Conservation (phyloP, 176 grass and related monocot species). For the Triticum turgidum region DNA sequence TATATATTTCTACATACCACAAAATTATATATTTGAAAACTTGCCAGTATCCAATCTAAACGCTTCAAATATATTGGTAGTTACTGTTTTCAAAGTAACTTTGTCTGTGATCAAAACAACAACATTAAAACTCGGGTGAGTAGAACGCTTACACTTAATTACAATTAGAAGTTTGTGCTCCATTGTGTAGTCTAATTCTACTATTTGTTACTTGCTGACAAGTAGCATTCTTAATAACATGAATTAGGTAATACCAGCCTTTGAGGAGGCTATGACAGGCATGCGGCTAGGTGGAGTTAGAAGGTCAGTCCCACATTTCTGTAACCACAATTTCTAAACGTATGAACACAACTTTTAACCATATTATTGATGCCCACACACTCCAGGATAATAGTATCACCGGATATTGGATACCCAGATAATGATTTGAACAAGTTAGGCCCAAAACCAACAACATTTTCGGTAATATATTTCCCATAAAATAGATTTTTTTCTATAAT, state of each 20-base stretch:
- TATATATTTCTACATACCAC: background rate
- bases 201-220: background rate
- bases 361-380: background rate
- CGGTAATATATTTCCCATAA: slow-evolving; percentile 35
- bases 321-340: background rate
- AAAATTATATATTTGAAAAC: background rate
- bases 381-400: slow-evolving; percentile 86
- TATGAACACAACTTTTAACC: background rate
- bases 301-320: slow-evolving; percentile 46
- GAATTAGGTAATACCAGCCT: slow-evolving; percentile 92
- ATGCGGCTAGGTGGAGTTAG: slow-evolving; percentile 80
- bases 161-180: background rate
- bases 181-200: background rate
- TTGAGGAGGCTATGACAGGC: slow-evolving; percentile 88
- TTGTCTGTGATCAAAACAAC: background rate
- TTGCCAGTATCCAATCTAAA: background rate
- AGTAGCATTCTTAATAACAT: slow-evolving; percentile 14
- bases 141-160: background rate
- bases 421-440: slow-evolving; percentile 80
- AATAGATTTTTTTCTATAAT: background rate
- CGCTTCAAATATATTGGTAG: background rate
- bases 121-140: background rate
- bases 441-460: slow-evolving; percentile 84
- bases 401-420: slow-evolving; percentile 89
- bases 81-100: background rate